Conservation (phyloP, 176 grass and related monocot species). For the Oryza punctata region DNA sequence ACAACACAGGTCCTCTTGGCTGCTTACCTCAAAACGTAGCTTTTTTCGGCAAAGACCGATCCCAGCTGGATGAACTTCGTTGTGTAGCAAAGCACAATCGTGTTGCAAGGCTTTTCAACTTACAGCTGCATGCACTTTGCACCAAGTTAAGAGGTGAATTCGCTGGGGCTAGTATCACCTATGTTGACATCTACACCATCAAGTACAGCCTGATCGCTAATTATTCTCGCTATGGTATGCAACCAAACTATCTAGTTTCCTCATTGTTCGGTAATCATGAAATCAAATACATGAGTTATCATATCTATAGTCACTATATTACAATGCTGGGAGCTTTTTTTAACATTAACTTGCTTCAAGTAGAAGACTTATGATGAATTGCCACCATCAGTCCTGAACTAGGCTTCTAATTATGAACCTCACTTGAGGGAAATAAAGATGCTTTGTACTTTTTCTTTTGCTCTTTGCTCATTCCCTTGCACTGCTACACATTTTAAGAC, state of each 20-base stretch:
- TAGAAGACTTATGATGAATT: not conserved
- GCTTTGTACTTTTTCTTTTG: not conserved
- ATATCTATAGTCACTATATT: not conserved
- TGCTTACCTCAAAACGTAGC: conserved; percentile 94
- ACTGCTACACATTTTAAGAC: not conserved
- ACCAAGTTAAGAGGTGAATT: conserved; percentile 73
- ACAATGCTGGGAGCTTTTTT: conserved; percentile 3
- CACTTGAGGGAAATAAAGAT: conserved; percentile 6
- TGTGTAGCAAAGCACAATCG: conserved; percentile 87
- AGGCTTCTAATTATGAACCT: conserved; percentile 8
- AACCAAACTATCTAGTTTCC: conserved; percentile 13
- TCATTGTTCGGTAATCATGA: conserved; percentile 8
- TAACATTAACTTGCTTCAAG: conserved; percentile 18
- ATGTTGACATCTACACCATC: conserved; percentile 89
- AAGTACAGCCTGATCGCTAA: conserved; percentile 77
- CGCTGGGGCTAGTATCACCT: conserved; percentile 71
- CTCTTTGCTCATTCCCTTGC: not conserved
- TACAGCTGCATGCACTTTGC: conserved; percentile 85
- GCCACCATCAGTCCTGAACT: conserved; percentile 17
- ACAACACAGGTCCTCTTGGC: conserved; percentile 93
- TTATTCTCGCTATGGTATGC: conserved; percentile 88
- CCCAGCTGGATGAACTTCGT: conserved; percentile 73
- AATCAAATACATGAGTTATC: not conserved
- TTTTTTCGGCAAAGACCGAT: conserved; percentile 78
- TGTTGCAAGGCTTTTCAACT: conserved; percentile 86